Evolutionary conservation across 1,139 yeast species (phyloP).

Genomic region (Pichia sp.): DNA sequence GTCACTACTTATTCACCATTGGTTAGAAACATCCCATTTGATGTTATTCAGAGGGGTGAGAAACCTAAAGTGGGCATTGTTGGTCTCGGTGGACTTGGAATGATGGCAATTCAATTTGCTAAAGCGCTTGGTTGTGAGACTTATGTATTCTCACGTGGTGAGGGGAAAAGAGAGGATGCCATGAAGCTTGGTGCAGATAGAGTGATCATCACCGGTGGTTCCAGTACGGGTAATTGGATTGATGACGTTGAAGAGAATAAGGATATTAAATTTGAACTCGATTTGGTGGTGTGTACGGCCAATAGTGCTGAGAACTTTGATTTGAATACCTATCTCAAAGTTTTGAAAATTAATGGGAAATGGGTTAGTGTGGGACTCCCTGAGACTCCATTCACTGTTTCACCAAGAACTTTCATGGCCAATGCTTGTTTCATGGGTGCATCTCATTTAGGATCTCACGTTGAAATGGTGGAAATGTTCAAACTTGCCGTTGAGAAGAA

Average conservation of each 20-base stretch:
- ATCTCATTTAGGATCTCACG: slow-evolving; percentile 38
- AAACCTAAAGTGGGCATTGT: slow-evolving; percentile 44
- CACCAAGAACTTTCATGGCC: slow-evolving; percentile 28
- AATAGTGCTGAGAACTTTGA: slow-evolving; percentile 37
- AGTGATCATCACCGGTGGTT: slow-evolving; percentile 41
- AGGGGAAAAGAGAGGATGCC: slow-evolving; percentile 45
- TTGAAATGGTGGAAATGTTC: slow-evolving; percentile 50
- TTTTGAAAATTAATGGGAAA: slow-evolving; percentile 38
- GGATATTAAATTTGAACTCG: slow-evolving; percentile 29
- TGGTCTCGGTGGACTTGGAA: slow-evolving; percentile 59
- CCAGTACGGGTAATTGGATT: slow-evolving; percentile 36
- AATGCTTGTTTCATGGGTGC: slow-evolving; percentile 36
- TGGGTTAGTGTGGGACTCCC: slow-evolving; percentile 53
- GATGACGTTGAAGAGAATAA: slow-evolving; percentile 9
- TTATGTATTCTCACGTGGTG: slow-evolving; percentile 44
- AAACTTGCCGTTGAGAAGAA: slow-evolving; percentile 46
- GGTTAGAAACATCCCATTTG: slow-evolving; percentile 29
- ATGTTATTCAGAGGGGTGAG: slow-evolving; percentile 24
- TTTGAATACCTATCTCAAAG: slow-evolving; percentile 29
- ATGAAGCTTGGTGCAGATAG: slow-evolving; percentile 45
- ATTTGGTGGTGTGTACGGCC: slow-evolving; percentile 46
- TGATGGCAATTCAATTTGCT: slow-evolving; percentile 50
- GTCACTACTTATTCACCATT: slow-evolving; percentile 56
- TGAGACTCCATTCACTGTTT: slow-evolving; percentile 30
- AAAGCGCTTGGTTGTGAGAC: slow-evolving; percentile 54